Base-by-base conservation (phyloP, 2,329 filamentous ascomycete genomes). In the Xenoacremonium recifei region DNA sequence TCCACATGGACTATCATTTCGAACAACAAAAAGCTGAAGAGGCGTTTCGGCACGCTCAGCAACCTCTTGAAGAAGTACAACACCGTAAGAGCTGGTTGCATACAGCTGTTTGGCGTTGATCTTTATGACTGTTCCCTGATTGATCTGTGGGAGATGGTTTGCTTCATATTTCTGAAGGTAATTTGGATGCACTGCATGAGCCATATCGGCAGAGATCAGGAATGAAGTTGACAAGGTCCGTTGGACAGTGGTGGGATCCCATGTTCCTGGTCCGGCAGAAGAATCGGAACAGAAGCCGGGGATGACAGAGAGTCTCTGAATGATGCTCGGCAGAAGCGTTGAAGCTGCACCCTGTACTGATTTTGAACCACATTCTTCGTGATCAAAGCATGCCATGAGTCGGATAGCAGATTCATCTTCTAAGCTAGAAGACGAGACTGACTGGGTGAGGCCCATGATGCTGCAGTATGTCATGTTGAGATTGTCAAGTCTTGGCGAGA, bases 51-150 rank as follows among this genome's bases (percentile, higher is more conserved):
- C 80, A 23, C 75, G 70, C 35, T 78, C 80, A 35, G 93, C 93
- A 30, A 85, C 84, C 71, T 97, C 91, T 67, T 96, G 88, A 10
- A 99, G 67, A 21, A 99, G 75, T 6, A 95, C 92, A 53, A 97
- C 95, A 25, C 93, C 93, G 2, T 93, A 92, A 0, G 89, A 89
- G 72, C 96, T 97, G 40, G 93, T 99, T 20, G 92, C 90, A 69
- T 99, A 99, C 49, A 91, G 85, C 55, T 93, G 89, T 66, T 97
- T 99, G 49, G 93, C 93, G 63, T 99, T 99, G 74, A 99, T 79
- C 72, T 99, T 99, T 74, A 99, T 90, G 34, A 97, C 92, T 4
- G 89, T 89, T 37, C 93, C 93, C 65, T 89, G 88, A 77, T 99
- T 99, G 79, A 99, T 95, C 67, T 91, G 85, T 5, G 93, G 93